Percentiles rank a stretch among this genome's conserved stretches.
phyloP scores from a whole-genome alignment of 2,329 filamentous ascomycete genomes.

The Ophiostoma triangulosporum region DNA sequence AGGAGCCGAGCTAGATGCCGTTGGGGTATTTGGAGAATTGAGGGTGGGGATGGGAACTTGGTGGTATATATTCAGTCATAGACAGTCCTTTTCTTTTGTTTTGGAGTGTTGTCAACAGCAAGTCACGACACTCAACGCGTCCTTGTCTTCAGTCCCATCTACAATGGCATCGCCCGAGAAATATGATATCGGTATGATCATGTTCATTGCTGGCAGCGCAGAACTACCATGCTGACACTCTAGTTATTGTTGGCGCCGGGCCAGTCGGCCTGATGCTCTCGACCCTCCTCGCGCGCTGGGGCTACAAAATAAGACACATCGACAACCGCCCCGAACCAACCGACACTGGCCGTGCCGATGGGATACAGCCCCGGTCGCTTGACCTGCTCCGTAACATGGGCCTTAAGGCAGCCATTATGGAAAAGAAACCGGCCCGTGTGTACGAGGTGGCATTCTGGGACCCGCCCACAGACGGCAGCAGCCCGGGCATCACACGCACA shows the following conservation, averaged over 20 bases:
- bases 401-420: slow-evolving; percentile 78
- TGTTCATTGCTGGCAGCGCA: no score
- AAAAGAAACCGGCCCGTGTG: slow-evolving; percentile 71
- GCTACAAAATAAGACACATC: slow-evolving; percentile 89
- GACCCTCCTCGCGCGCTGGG: slow-evolving; percentile 79
- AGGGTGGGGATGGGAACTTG: neutral
- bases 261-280: slow-evolving; percentile 81
- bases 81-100: no score
- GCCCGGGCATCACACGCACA: slow-evolving; percentile 47
- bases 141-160: no score
- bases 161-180: neutral
- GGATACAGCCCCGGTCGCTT: slow-evolving; percentile 79
- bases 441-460: slow-evolving; percentile 69
- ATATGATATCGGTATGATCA: slow-evolving; percentile 7
- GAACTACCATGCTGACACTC: slow-evolving; percentile 16
- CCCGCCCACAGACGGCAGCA: slow-evolving; percentile 36
- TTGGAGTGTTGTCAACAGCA: no score
- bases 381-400: slow-evolving; percentile 84
- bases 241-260: slow-evolving; percentile 78
- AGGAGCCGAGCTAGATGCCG: neutral
- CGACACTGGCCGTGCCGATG: slow-evolving; percentile 73
- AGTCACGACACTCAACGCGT: no score
- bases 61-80: no score
- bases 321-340: slow-evolving; percentile 83
- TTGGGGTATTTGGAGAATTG: neutral